Evolutionary conservation across 768 basidiomycete genomes (phyloP).

Genomic region (Clitopilus hobsonii): DNA sequence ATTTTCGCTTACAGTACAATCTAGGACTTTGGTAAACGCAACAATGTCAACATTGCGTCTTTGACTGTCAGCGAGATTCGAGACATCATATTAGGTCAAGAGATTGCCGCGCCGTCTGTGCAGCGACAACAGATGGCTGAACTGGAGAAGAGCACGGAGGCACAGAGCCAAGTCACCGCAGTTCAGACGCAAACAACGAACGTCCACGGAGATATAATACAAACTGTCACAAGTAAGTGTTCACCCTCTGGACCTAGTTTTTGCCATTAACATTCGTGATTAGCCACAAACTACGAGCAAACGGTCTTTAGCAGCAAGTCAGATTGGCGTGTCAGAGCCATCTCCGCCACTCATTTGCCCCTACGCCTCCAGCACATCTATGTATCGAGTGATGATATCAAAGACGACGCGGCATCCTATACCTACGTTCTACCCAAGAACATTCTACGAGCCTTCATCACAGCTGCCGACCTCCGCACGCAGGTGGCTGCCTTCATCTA

Average conservation of each 20-base stretch:
- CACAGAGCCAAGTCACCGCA: slow-evolving; percentile 92
- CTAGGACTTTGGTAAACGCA: slow-evolving; percentile 96
- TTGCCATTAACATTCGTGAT: slow-evolving; percentile 3
- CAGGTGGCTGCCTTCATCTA: slow-evolving; percentile 95
- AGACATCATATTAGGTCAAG: slow-evolving; percentile 98
- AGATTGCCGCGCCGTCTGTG: slow-evolving; percentile 91
- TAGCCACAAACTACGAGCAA: slow-evolving; percentile 95
- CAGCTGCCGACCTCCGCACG: slow-evolving; percentile 89
- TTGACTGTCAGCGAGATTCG: slow-evolving; percentile 94
- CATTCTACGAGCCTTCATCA: slow-evolving; percentile 88
- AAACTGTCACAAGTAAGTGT: slow-evolving; percentile 82
- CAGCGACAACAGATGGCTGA: slow-evolving; percentile 99
- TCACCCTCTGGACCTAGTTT: slow-evolving; percentile 1
- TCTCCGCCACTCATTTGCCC: slow-evolving; percentile 93
- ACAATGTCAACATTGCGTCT: slow-evolving; percentile 97
- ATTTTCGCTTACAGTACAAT: slow-evolving; percentile 4
- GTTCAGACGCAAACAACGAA: slow-evolving; percentile 98
- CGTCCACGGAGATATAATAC: slow-evolving; percentile 93
- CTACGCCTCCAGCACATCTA: slow-evolving; percentile 98
- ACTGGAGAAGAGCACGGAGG: slow-evolving; percentile 93
- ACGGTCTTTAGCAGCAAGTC: slow-evolving; percentile 99
- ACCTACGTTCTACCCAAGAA: slow-evolving; percentile 99
- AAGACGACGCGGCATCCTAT: slow-evolving; percentile 91
- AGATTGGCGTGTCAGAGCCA: slow-evolving; percentile 98
- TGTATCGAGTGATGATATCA: slow-evolving; percentile 98